phyloP scores from a whole-genome alignment of 768 basidiomycete genomes.

The Pleurotus giganteus region DNA sequence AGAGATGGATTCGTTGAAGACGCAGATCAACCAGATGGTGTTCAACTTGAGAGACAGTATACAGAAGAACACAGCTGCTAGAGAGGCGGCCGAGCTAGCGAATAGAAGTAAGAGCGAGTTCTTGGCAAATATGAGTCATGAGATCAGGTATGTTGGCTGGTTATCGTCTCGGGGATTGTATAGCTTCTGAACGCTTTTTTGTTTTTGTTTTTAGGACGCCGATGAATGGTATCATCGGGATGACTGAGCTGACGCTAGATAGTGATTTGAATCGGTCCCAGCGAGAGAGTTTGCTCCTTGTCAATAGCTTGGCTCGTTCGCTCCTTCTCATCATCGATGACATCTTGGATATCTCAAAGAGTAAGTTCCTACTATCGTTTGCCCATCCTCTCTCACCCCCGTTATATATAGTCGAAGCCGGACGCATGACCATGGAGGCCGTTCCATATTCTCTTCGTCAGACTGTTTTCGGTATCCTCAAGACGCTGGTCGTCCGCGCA shows the following conservation, averaged over 20 bases:
- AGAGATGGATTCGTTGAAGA: slow-evolving; percentile 99
- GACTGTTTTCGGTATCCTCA: slow-evolving; percentile 94
- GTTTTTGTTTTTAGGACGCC: slow-evolving; percentile 68
- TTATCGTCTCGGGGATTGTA: neutral
- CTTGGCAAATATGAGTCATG: slow-evolving; percentile 97
- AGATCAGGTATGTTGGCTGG: slow-evolving; percentile 77
- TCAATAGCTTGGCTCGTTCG: slow-evolving; percentile 90
- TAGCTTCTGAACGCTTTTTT: slow-evolving; percentile 7
- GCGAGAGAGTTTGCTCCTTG: slow-evolving; percentile 90
- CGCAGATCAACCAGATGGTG: slow-evolving; percentile 98
- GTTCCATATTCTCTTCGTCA: slow-evolving; percentile 96
- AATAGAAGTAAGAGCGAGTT: slow-evolving; percentile 97
- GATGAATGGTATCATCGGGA: slow-evolving; percentile 99
- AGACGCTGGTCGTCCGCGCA: slow-evolving; percentile 95
- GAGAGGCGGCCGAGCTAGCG: slow-evolving; percentile 94
- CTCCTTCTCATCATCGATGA: slow-evolving; percentile 97
- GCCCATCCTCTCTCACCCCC: slow-evolving; percentile 12
- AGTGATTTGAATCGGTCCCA: slow-evolving; percentile 93
- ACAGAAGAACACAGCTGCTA: slow-evolving; percentile 96
- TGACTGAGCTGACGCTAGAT: slow-evolving; percentile 97
- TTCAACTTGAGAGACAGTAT: slow-evolving; percentile 94
- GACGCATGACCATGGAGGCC: slow-evolving; percentile 99
- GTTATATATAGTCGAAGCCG: slow-evolving; percentile 77
- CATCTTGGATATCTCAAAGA: slow-evolving; percentile 99
- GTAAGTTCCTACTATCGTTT: slow-evolving; percentile 44